These are phyloP conservation scores for Naganishia cerealis DNA, from an alignment of 1,284 basidiomycete genomes.

Conservation along the genomic window DNA sequence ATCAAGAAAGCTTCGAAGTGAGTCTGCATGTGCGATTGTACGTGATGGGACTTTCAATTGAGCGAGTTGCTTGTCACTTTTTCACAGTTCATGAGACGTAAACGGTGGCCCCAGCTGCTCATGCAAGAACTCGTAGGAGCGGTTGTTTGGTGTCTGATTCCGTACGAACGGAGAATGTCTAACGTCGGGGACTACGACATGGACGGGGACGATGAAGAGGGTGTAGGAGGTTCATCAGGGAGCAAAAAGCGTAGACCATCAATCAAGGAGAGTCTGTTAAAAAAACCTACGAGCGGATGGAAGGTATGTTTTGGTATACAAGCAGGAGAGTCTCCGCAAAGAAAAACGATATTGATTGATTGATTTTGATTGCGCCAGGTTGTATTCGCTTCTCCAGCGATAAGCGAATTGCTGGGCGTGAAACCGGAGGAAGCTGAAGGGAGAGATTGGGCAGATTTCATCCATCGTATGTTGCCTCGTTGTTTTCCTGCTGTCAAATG, in stretches of 20 bases:
- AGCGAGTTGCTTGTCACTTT: background rate
- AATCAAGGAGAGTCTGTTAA: slow-evolving; percentile 17
- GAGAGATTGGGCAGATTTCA: slow-evolving; percentile 47
- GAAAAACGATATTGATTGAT: background rate
- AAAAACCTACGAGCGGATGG: slow-evolving; percentile 36
- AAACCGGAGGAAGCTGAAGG: slow-evolving; percentile 46
- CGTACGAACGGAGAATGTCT: slow-evolving; percentile 32
- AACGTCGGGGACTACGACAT: slow-evolving; percentile 16
- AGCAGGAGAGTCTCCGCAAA: background rate
- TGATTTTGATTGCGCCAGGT: slow-evolving; percentile 37
- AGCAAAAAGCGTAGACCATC: slow-evolving; percentile 17
- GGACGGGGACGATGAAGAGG: slow-evolving; percentile 12
- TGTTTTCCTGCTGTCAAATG: background rate
- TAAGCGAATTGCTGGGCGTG: slow-evolving; percentile 45
- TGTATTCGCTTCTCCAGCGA: slow-evolving; percentile 47
- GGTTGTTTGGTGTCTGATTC: slow-evolving; percentile 49
- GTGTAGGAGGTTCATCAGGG: background rate
- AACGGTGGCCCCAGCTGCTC: slow-evolving; percentile 51
- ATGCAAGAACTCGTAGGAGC: slow-evolving; percentile 49
- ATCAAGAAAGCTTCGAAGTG: slow-evolving; percentile 32
- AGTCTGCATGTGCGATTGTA: background rate
- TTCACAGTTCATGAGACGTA: slow-evolving; percentile 49
- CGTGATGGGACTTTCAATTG: background rate
- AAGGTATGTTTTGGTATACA: slow-evolving; percentile 38
- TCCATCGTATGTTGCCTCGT: slow-evolving; percentile 40